phyloP scores from a whole-genome alignment of 768 basidiomycete genomes.

The Lepiota brunneoincarnata region DNA sequence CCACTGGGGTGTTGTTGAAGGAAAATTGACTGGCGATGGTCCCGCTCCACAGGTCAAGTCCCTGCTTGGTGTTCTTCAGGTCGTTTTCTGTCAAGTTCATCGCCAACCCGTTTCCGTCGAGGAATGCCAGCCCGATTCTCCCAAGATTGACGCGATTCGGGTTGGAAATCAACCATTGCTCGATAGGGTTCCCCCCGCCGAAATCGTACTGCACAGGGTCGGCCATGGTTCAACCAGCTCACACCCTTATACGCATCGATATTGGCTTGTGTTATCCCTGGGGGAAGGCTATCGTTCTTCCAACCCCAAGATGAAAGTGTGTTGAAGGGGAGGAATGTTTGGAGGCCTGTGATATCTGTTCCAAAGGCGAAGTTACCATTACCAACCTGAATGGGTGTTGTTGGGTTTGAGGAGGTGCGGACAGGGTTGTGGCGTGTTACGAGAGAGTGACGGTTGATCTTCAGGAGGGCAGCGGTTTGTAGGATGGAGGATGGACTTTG shows the following conservation, averaged over 20 bases:
- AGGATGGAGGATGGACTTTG: no score
- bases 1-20: conserved; percentile 31
- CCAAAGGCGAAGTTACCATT: conserved; percentile 65
- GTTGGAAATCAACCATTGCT: conserved; percentile 57
- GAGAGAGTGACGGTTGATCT: conserved; percentile 42
- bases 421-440: conserved; percentile 50
- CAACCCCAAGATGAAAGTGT: conserved; percentile 60
- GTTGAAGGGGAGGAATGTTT: conserved; percentile 54
- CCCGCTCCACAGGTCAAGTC: conserved; percentile 57
- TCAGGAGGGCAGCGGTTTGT: neutral
- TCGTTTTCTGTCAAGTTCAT: conserved; percentile 35
- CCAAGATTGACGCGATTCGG: conserved; percentile 59
- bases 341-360: conserved; percentile 55
- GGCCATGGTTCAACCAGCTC: conserved; percentile 49
- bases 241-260: conserved; percentile 46
- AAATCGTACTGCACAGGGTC: conserved; percentile 50
- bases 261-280: conserved; percentile 37
- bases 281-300: conserved; percentile 57
- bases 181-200: conserved; percentile 37
- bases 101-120: conserved; percentile 22
- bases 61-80: conserved; percentile 33
- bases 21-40: conserved; percentile 43
- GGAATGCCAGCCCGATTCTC: conserved; percentile 45
- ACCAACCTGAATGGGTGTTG: conserved; percentile 57
- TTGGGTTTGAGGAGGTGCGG: conserved; percentile 41